Evolutionary conservation across 495 filamentous ascomycete species (phyloP).

Genomic region (Bathelium albidoporum): DNA sequence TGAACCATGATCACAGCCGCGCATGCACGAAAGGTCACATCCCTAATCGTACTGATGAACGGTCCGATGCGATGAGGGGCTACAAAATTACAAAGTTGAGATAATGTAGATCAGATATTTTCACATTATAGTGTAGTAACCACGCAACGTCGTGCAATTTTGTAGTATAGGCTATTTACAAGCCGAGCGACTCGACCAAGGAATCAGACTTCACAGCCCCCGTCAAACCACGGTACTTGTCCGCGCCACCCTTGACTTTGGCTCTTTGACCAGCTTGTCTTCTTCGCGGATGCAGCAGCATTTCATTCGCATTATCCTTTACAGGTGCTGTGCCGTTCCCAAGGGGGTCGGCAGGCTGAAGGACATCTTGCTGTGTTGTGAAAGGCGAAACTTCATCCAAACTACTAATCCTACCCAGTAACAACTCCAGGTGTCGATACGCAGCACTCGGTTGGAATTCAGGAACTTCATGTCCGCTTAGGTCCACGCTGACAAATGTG

Average conservation of each 20-base stretch:
- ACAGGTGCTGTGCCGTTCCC: not conserved
- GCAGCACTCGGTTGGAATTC: slow-evolving; percentile 28
- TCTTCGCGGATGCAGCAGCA: not conserved
- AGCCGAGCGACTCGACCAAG: not conserved
- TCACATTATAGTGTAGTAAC: too few species aligned
- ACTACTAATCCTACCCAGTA: slow-evolving; percentile 29
- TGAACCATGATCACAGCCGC: not conserved
- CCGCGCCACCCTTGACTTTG: not conserved
- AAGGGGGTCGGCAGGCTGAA: not conserved
- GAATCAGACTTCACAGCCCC: not conserved
- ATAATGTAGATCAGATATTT: not conserved
- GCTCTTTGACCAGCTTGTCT: not conserved
- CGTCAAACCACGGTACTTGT: not conserved
- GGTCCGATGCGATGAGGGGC: too few species aligned
- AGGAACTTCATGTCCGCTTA: slow-evolving; percentile 29
- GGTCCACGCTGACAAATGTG: slow-evolving; percentile 25
- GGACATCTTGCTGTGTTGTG: slow-evolving; percentile 9
- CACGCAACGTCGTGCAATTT: too few species aligned
- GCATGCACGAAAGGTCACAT: not conserved
- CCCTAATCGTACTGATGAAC: not conserved
- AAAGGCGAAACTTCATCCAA: slow-evolving; percentile 22
- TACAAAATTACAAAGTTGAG: too few species aligned
- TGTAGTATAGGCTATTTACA: not conserved
- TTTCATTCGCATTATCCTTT: not conserved
- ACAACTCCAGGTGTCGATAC: slow-evolving; percentile 52